Percentiles rank a stretch among this genome's conserved stretches.
Conservation (phyloP, 192 early-diverging fungal species). For the Radiomyces spectabilis region DNA sequence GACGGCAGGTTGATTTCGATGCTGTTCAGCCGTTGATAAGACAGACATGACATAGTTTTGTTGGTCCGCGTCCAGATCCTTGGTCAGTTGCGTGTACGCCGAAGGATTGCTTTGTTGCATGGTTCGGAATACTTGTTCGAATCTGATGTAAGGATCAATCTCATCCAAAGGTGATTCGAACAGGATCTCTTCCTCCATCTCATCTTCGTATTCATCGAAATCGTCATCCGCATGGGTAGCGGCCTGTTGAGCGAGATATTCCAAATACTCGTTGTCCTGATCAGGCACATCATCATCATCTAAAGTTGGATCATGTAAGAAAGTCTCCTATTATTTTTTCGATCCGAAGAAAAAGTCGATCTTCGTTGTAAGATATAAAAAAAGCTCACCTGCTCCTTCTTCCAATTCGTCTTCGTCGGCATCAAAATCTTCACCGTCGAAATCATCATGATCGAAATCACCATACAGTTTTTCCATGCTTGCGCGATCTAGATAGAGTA, state of each 20-base stretch:
- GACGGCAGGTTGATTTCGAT: too few relatives aligned
- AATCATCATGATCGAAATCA: constrained; percentile 28
- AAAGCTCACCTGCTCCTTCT: constrained; percentile 39
- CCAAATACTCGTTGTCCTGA: constrained; percentile 52
- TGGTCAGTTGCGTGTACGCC: constrained; percentile 43
- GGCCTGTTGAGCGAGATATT: constrained; percentile 46
- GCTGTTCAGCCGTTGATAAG: constrained; percentile 29
- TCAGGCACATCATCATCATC: constrained; percentile 55
- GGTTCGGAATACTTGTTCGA: constrained; percentile 53
- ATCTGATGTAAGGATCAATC: constrained; percentile 61
- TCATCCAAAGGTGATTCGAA: constrained; percentile 74
- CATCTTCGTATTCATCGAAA: constrained; percentile 51
- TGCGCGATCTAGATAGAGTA: constrained; percentile 41
- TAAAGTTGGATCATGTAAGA: too few relatives aligned
- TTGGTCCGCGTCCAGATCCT: constrained; percentile 37
- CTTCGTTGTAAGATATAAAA: too few relatives aligned
- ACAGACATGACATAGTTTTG: constrained; percentile 37
- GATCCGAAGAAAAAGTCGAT: too few relatives aligned
- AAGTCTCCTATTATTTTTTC: too few relatives aligned
- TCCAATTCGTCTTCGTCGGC: constrained; percentile 6
- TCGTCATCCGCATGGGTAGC: constrained; percentile 29
- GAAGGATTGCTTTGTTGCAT: constrained; percentile 43
- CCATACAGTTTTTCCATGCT: constrained; percentile 37
- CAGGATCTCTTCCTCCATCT: constrained; percentile 62
- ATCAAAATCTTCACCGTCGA: constrained; percentile 43